phyloP scores from a whole-genome alignment of 192 early-diverging fungal genomes.

The Podila horticola region DNA sequence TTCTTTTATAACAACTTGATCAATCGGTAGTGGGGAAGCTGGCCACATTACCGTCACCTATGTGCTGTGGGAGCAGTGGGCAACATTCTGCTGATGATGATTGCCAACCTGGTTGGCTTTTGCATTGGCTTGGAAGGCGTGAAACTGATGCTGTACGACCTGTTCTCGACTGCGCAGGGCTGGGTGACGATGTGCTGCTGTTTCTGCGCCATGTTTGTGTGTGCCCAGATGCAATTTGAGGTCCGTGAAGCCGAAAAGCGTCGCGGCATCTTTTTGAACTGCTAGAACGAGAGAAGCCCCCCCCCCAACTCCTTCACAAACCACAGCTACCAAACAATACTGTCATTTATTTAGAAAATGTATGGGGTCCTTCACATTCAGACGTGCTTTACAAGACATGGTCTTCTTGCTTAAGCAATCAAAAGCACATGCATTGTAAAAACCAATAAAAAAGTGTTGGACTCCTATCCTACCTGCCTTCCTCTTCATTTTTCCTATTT shows the following conservation, averaged over 20 bases:
- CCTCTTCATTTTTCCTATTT: too few relatives aligned
- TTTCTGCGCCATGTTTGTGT: slow-evolving; percentile 66
- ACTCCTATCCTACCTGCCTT: too few relatives aligned
- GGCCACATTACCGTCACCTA: slow-evolving; percentile 76
- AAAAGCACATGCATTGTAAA: too few relatives aligned
- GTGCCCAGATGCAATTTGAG: slow-evolving; percentile 86
- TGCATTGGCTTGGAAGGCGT: slow-evolving; percentile 90
- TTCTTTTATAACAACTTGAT: slow-evolving; percentile 50
- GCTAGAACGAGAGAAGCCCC: slow-evolving; percentile 4
- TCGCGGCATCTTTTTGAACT: slow-evolving; percentile 52
- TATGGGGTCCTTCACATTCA: too few relatives aligned
- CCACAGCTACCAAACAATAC: too few relatives aligned
- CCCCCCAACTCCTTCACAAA: too few relatives aligned
- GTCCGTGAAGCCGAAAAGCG: slow-evolving; percentile 78
- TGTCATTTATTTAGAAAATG: too few relatives aligned
- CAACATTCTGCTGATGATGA: slow-evolving; percentile 96
- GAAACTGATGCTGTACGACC: slow-evolving; percentile 72
- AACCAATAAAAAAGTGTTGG: too few relatives aligned
- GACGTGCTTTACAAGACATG: too few relatives aligned
- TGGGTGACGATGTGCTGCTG: slow-evolving; percentile 59
- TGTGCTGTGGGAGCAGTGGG: slow-evolving; percentile 83
- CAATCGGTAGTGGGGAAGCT: slow-evolving; percentile 57
- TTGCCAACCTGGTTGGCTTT: slow-evolving; percentile 97
- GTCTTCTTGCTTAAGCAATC: too few relatives aligned
- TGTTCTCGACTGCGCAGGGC: slow-evolving; percentile 69